These are phyloP conservation scores for Erythrobasidium hasegawianum DNA, from an alignment of 1,284 basidiomycete species.

Conservation along the genomic window DNA sequence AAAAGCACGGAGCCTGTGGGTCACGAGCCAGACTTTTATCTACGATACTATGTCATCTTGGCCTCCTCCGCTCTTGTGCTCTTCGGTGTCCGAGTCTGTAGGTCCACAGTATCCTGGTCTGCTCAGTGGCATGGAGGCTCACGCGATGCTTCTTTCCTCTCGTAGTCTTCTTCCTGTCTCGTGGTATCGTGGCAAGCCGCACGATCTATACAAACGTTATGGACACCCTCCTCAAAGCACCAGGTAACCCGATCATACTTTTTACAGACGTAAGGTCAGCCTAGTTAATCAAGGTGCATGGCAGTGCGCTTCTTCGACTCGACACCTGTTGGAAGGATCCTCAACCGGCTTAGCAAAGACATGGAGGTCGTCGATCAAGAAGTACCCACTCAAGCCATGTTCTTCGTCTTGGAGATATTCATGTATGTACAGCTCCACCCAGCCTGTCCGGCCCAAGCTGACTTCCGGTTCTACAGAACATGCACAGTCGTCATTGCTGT, in stretches of 20 bases:
- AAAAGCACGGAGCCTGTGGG: background rate
- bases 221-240: constrained; percentile 38
- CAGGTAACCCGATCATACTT: no score
- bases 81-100: constrained; percentile 32
- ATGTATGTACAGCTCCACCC: background rate
- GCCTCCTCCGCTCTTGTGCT: constrained; percentile 36
- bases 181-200: constrained; percentile 38
- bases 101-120: no score
- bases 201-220: constrained; percentile 39
- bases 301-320: constrained; percentile 43
- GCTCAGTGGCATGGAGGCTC: no score
- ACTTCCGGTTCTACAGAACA: constrained; percentile 35
- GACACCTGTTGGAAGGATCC: constrained; percentile 52
- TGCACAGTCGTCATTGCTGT: constrained; percentile 43
- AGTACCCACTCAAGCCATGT: constrained; percentile 22
- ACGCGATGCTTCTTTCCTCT: no score
- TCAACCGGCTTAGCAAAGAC: constrained; percentile 53
- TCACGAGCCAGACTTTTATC: constrained; percentile 39
- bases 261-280: no score
- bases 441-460: no score
- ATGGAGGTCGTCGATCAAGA: constrained; percentile 54
- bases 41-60: constrained; percentile 38
- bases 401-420: constrained; percentile 37
- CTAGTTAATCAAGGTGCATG: no score
- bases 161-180: constrained; percentile 33